Base-by-base conservation (phyloP, 2,329 filamentous ascomycete genomes). In the Pseudocercospora cruenta region DNA sequence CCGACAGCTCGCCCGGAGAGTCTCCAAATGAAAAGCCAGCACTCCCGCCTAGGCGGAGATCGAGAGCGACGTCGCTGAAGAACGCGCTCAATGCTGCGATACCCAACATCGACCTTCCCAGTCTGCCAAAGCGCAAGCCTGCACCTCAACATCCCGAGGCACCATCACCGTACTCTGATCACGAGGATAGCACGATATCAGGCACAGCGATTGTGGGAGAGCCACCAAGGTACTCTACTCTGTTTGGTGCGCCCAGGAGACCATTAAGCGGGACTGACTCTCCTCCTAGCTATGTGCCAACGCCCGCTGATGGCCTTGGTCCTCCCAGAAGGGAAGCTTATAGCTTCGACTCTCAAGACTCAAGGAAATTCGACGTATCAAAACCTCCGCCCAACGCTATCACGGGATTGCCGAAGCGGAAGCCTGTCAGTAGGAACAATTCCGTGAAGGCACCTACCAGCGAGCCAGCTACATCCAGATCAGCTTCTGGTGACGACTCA, bases 211-310 rank as follows among this genome's bases (percentile, higher is more conserved):
- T 78, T 10, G 71, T 80, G 16, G 69, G 73, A 60, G 75, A 79
- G 4, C 81, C 80, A 24, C 81, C 82, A 10, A 72, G 80, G 22
- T 82, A 84, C 65, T 83, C 82, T 7, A 77, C 78, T 1, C 72
- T 82, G 47, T 77, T 82, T 60, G 76, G 72, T 58, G 58, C 45
- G 8, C 69, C 79, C 26, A 80, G 81, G 51, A 73, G 72, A 39
- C 74, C 73, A 21, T 64, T 75, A 36, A 45, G 67, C 4, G 69
- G 76, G 12, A 76, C 77, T 24, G 76, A 79, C 54, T 81, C 80
- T 7, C 80, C 81, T 5, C 66, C 74, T 4, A 80, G 75, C 49
- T 78, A 80, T 59, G 77, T 76, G 16, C 79, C 78, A 12, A 76
- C 77, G 16, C 79, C 78, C 7, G 76, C 77, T 1, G 77, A 82